Evolutionary conservation across 805 yeast species (phyloP).

Genomic region (Kazachstania taianensis): DNA sequence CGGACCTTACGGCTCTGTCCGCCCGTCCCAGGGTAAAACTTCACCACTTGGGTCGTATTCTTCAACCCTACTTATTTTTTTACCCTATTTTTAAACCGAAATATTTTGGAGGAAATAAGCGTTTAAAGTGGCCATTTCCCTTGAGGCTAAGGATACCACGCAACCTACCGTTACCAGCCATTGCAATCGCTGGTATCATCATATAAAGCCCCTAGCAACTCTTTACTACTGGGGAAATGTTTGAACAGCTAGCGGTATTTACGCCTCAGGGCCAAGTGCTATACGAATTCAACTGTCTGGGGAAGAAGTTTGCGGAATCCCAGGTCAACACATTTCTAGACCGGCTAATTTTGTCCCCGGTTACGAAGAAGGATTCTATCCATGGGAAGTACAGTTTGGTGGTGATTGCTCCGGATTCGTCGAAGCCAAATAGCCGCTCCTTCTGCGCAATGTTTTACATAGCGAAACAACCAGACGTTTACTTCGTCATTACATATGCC

Average conservation of each 20-base stretch:
- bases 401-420: constrained; percentile 6
- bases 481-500: constrained; percentile 34
- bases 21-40: no score
- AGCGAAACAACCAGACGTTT: constrained; percentile 27
- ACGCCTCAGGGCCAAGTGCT: constrained; percentile 25
- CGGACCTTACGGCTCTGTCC: no score
- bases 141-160: no score
- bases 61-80: no score
- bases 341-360: constrained; percentile 20
- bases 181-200: not conserved
- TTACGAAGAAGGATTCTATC: constrained; percentile 14
- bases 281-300: constrained; percentile 20
- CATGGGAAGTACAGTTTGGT: constrained; percentile 13
- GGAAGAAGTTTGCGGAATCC: constrained; percentile 22
- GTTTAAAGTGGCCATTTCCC: not conserved
- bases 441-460: constrained; percentile 21
- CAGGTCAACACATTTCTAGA: constrained; percentile 23
- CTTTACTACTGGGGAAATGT: constrained; percentile 14
- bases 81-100: no score
- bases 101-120: no score
- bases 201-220: not conserved
- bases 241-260: constrained; percentile 27
- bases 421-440: constrained; percentile 6
- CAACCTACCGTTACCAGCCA: not conserved
- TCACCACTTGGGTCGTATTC: no score